Evolutionary conservation across 305 asterid species (phyloP).

Genomic region (Fraxinus paxiana): DNA sequence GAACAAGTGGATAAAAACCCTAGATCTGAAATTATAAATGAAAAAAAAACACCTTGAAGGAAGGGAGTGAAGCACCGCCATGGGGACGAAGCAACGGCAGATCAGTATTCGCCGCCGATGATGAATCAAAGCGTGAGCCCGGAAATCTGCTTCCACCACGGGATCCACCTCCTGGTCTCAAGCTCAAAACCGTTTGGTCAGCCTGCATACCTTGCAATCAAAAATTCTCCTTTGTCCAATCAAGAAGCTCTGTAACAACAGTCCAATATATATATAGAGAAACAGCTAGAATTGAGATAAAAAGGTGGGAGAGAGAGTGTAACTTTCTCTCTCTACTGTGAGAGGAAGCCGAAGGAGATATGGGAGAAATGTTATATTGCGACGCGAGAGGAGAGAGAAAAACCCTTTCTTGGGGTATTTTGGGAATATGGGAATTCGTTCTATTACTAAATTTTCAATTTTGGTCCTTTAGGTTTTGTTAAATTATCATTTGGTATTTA

Average conservation of each 20-base stretch:
- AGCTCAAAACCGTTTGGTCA: constrained; percentile 30
- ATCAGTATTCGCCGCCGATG: constrained; percentile 27
- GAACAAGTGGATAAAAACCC: not conserved
- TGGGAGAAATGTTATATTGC: not conserved
- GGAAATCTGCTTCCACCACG: constrained; percentile 27
- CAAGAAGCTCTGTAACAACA: constrained; percentile 7
- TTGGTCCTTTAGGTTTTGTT: not conserved
- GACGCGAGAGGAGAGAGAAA: constrained; percentile 6
- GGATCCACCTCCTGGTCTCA: constrained; percentile 33
- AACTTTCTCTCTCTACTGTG: constrained; percentile 20
- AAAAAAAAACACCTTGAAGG: constrained; percentile 19
- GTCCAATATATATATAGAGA: not conserved
- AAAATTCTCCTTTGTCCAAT: constrained; percentile 23
- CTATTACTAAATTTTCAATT: not conserved
- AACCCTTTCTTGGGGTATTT: constrained; percentile 12
- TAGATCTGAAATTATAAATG: constrained; percentile 18
- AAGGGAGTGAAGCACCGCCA: constrained; percentile 20
- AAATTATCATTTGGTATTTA: not conserved
- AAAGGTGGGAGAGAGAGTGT: constrained; percentile 11
- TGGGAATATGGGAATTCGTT: not conserved
- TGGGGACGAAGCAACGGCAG: constrained; percentile 25
- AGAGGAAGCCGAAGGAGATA: not conserved
- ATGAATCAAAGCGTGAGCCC: constrained; percentile 31
- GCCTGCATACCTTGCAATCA: constrained; percentile 27
- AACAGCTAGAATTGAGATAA: not conserved